These are phyloP conservation scores for Wickerhamiella vanderwaltii DNA, from an alignment of 805 yeast genomes.

Conservation along the genomic window DNA sequence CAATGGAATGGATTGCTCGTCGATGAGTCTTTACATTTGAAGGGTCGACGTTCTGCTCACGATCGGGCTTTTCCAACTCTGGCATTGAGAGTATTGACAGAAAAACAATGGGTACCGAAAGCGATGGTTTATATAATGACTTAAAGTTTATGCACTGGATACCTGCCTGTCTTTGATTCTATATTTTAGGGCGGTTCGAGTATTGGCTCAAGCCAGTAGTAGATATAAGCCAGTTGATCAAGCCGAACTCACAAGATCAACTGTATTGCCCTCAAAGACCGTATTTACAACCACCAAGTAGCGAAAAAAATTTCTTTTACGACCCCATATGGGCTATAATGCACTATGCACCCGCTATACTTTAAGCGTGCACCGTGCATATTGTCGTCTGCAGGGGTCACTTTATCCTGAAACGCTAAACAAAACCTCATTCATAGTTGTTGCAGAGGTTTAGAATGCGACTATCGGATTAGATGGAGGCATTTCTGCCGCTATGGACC, in stretches of 20 bases:
- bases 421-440: no score
- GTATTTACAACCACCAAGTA: no score
- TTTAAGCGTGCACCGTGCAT: slow-evolving; percentile 7
- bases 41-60: background rate
- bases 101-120: background rate
- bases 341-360: slow-evolving; percentile 2
- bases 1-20: slow-evolving; percentile 3
- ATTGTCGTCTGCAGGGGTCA: slow-evolving; percentile 3
- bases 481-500: no score
- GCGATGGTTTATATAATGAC: slow-evolving; percentile 3
- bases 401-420: slow-evolving; percentile 5
- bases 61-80: background rate
- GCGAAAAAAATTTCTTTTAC: no score
- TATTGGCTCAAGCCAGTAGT: background rate
- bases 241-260: no score
- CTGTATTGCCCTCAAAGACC: no score
- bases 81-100: background rate
- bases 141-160: slow-evolving; percentile 5
- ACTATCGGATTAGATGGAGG: no score
- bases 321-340: no score
- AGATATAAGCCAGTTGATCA: background rate
- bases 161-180: background rate
- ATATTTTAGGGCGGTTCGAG: background rate
- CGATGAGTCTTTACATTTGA: background rate
- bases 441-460: no score